A percentile compares a stretch with the other conserved stretches of the same genome.
These are phyloP conservation scores for Cajanus cajan DNA, from an alignment of 306 rosid species.

Conservation along the genomic window DNA sequence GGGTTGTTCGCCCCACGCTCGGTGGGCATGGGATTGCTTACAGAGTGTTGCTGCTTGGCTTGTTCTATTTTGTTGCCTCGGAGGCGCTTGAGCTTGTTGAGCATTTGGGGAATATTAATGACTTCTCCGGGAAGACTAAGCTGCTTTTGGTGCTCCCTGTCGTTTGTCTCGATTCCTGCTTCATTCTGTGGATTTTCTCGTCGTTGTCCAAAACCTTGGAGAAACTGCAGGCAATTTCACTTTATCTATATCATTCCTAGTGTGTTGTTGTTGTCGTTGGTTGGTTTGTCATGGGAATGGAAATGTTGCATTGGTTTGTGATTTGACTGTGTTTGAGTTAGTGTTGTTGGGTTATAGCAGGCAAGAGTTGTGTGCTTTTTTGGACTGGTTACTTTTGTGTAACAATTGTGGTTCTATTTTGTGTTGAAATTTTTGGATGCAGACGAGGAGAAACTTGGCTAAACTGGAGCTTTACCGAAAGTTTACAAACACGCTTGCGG, in stretches of 20 bases:
- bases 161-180: constrained; percentile 79
- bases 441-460: constrained; percentile 82
- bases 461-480: constrained; percentile 90
- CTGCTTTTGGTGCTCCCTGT: constrained; percentile 81
- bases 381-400: not conserved
- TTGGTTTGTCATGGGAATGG: too few species aligned
- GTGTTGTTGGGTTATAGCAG: not conserved
- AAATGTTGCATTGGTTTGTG: not conserved
- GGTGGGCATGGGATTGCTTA: constrained; percentile 52
- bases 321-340: not conserved
- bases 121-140: constrained; percentile 76
- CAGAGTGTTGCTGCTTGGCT: constrained; percentile 64
- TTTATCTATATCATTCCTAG: not conserved
- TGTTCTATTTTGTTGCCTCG: constrained; percentile 66
- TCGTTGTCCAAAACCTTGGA: constrained; percentile 84
- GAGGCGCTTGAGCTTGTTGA: constrained; percentile 90
- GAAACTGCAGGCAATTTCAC: constrained; percentile 72
- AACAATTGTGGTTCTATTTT: not conserved
- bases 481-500: constrained; percentile 87
- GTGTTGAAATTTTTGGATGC: constrained; percentile 34
- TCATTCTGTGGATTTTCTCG: constrained; percentile 89
- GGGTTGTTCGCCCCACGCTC: constrained; percentile 81
- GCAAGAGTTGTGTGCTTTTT: not conserved
- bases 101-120: constrained; percentile 87
- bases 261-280: too few species aligned